Conservation (phyloP, 208 protist genomes). For the Tritrichomonas musculus region DNA sequence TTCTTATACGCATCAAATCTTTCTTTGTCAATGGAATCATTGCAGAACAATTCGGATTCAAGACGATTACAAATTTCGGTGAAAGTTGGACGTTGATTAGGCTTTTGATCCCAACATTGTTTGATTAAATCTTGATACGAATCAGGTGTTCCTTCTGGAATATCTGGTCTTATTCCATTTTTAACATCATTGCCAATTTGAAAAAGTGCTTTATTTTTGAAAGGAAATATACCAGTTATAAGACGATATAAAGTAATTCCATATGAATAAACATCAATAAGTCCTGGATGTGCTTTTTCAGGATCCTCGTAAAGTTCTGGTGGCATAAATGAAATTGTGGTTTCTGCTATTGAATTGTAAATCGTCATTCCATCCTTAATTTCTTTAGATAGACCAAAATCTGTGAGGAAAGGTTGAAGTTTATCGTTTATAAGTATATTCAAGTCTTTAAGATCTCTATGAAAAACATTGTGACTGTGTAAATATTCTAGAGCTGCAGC, state of each 20-base stretch:
- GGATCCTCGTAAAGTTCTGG: not conserved
- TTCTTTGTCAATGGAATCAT: too few relatives aligned
- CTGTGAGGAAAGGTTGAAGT: not conserved
- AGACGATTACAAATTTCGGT: too few relatives aligned
- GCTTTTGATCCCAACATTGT: not conserved
- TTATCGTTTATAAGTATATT: not conserved
- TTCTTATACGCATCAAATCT: too few relatives aligned
- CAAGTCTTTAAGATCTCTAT: not conserved
- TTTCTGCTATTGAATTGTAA: not conserved
- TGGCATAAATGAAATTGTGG: not conserved
- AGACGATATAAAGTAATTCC: not conserved
- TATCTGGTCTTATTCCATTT: not conserved
- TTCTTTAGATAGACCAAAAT: not conserved
- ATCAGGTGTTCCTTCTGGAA: not conserved
- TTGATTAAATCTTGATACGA: not conserved
- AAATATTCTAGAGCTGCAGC: not conserved
- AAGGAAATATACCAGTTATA: not conserved
- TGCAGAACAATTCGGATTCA: too few relatives aligned
- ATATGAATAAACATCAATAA: not conserved
- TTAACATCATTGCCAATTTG: not conserved
- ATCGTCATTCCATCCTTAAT: not conserved
- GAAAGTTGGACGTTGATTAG: not conserved
- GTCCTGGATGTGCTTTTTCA: not conserved
- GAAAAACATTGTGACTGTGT: not conserved
- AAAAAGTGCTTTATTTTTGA: not conserved